Percentiles rank a stretch among this genome's conserved stretches.
Conservation (phyloP, 352 stramenopile genomes). For the Phytophthora pinifolia region DNA sequence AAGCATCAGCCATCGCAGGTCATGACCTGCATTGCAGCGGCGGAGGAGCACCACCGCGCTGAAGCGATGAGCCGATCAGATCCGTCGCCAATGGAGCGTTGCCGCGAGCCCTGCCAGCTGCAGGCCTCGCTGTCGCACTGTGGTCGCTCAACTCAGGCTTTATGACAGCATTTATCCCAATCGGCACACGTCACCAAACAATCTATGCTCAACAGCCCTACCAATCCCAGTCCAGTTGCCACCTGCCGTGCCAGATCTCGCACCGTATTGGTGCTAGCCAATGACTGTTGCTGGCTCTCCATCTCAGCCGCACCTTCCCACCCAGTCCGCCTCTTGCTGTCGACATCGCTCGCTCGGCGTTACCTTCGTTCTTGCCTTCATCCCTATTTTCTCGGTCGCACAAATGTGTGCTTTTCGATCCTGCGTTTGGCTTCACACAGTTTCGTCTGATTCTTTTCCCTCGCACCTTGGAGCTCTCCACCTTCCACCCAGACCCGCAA, state of each 20-base stretch:
- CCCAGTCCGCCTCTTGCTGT: neutral
- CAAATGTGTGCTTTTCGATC: constrained; percentile 2
- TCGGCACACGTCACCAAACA: constrained; percentile 17
- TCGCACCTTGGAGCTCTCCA: too few species aligned
- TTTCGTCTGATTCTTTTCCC: too few species aligned
- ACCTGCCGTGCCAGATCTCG: constrained; percentile 1
- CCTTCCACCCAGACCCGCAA: too few species aligned
- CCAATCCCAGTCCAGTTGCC: constrained; percentile 19
- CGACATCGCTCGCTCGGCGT: too few species aligned
- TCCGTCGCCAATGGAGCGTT: constrained; percentile 14
- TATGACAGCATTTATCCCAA: constrained; percentile 29
- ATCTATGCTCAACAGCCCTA: constrained; percentile 17
- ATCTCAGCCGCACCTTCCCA: neutral
- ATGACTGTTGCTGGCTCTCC: constrained; percentile 13
- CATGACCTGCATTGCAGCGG: too few species aligned
- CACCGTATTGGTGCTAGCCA: neutral
- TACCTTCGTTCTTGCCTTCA: neutral
- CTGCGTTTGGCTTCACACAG: too few species aligned
- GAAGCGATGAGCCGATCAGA: constrained; percentile 16
- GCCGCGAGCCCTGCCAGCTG: constrained; percentile 5
- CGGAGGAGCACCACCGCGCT: too few species aligned
- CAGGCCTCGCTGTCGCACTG: constrained; percentile 2
- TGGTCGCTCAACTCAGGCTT: constrained; percentile 27
- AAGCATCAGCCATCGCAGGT: constrained; percentile 30
- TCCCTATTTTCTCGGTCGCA: constrained; percentile 1